Conservation (phyloP, 345 rosid species). For the Ceriops zippeliana region DNA sequence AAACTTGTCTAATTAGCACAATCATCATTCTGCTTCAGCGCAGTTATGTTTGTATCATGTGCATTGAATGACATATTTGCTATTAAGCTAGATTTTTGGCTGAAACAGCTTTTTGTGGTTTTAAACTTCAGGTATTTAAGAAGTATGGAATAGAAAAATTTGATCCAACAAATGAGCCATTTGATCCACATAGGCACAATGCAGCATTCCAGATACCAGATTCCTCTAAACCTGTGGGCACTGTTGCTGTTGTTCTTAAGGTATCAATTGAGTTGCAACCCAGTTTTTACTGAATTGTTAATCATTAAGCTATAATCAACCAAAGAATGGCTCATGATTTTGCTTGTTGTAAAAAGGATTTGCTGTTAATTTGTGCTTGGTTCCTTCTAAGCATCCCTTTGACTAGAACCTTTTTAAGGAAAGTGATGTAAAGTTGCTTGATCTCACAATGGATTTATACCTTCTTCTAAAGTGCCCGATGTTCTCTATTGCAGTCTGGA, state of each 20-base stretch:
- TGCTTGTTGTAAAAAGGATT: no score
- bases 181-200: slow-evolving; percentile 88
- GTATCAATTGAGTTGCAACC: slow-evolving; percentile 25
- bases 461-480: no score
- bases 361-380: no score
- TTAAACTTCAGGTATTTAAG: slow-evolving; percentile 55
- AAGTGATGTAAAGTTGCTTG: no score
- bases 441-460: no score
- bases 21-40: not conserved
- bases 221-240: slow-evolving; percentile 81
- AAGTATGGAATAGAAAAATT: slow-evolving; percentile 70
- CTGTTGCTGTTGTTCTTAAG: slow-evolving; percentile 79
- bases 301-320: no score
- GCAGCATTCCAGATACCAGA: slow-evolving; percentile 78
- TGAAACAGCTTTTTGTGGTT: slow-evolving; percentile 8
- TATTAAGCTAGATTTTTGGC: not conserved
- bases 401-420: no score
- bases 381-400: no score
- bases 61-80: not conserved
- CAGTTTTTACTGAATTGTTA: no score
- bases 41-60: not conserved
- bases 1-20: slow-evolving; percentile 2
- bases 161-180: slow-evolving; percentile 73
- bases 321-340: no score
- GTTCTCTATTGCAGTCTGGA: slow-evolving; percentile 55